Conservation (phyloP, 371 early-diverging fungal species). For the Rhizopus stolonifer region DNA sequence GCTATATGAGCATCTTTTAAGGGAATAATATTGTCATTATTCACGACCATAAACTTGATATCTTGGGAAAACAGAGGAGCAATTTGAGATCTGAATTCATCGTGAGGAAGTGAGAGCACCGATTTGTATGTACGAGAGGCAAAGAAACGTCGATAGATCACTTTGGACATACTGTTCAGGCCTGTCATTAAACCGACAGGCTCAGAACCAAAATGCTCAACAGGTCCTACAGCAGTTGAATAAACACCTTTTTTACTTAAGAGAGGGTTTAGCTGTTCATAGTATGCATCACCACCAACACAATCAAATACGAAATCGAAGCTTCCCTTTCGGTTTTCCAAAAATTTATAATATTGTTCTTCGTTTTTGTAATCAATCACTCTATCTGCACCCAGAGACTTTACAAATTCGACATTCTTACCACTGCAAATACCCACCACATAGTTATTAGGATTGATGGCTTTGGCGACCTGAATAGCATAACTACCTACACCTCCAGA, state of each 20-base stretch:
- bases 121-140: constrained; percentile 1
- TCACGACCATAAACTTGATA: background rate
- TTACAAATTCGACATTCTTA: constrained; percentile 49
- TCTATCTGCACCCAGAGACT: constrained; percentile 58
- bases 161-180: background rate
- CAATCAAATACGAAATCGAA: constrained; percentile 52
- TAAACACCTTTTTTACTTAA: constrained; percentile 38
- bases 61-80: constrained; percentile 2
- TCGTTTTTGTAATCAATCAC: constrained; percentile 56
- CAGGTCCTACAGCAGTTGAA: constrained; percentile 46
- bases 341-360: constrained; percentile 26
- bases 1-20: constrained; percentile 47
- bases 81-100: constrained; percentile 7
- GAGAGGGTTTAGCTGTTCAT: constrained; percentile 25
- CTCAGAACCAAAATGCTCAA: constrained; percentile 20
- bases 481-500: constrained; percentile 63
- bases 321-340: constrained; percentile 11
- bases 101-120: constrained; percentile 3
- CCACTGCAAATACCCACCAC: constrained; percentile 68
- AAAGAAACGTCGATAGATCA: constrained; percentile 8
- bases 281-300: constrained; percentile 57
- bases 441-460: constrained; percentile 35
- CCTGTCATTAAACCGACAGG: background rate
- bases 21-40: constrained; percentile 16
- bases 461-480: constrained; percentile 66